Conservation (phyloP, 257 asterid species). For the Lantana camara region DNA sequence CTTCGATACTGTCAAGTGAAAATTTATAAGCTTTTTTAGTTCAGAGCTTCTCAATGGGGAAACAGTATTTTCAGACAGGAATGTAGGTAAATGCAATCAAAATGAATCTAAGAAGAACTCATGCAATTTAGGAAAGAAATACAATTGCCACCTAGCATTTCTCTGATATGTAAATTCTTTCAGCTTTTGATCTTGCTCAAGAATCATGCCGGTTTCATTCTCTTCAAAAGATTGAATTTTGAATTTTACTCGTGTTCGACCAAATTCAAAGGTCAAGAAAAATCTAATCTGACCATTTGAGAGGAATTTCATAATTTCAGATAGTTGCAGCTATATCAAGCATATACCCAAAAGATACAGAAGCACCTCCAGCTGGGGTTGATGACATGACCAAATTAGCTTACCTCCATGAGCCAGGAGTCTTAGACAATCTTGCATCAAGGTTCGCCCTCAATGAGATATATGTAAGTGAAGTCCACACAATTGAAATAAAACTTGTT, state of each 20-base stretch:
- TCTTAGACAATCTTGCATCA: conserved; percentile 68
- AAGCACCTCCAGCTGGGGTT: conserved; percentile 93
- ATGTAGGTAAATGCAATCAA: not conserved
- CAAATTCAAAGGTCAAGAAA: not conserved
- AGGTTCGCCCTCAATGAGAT: conserved; percentile 84
- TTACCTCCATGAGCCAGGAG: conserved; percentile 96
- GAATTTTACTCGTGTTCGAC: conserved; percentile 15
- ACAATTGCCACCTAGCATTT: not conserved
- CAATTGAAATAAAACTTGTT: not conserved
- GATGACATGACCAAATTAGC: conserved; percentile 98
- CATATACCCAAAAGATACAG: conserved; percentile 90
- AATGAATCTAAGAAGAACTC: not conserved
- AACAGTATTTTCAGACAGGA: not conserved
- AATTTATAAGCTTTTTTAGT: conserved; percentile 13
- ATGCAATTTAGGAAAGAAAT: not conserved
- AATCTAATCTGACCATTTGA: conserved; percentile 25
- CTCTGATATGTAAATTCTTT: not conserved
- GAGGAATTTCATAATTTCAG: conserved; percentile 41
- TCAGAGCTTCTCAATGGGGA: not conserved
- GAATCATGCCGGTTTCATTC: not conserved
- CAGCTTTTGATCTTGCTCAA: conserved; percentile 1
- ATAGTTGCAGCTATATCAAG: conserved; percentile 77
- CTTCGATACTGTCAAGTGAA: conserved; percentile 20
- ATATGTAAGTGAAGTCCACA: conserved; percentile 52
- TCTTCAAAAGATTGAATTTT: not conserved